Base-by-base conservation (phyloP, 768 basidiomycete species). In the Favolaschia claudopus region DNA sequence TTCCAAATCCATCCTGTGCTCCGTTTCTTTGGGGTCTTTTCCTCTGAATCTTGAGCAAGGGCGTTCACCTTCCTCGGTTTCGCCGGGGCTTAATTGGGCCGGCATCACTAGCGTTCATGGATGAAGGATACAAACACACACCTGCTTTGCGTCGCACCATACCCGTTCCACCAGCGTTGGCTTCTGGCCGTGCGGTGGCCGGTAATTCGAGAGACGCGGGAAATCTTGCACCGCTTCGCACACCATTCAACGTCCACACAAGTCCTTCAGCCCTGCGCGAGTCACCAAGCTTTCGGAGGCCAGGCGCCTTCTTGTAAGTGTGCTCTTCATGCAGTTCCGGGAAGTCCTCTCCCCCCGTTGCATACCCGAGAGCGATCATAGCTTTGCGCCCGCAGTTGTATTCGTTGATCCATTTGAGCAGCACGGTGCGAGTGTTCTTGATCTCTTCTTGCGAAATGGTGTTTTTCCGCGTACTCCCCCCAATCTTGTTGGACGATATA, bases 1-100 rank as follows among this genome's bases (percentile, higher is more conserved):
- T 22, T 10, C 56, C 48, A 58, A 4, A 58, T 27, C 56, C 56
- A 58, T 7, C 56, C 56, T n/a, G n/a, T n/a, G n/a, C n/a, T n/a
- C n/a, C n/a, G n/a, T n/a, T 5, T 42, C 32, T 8, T 43, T 28
- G 20, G 27, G 38, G 20, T 15, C 24, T 49, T 49, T 27, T 47
- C n/a, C 29, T 48, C 19, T 24, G 20, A 19, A 8, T 19, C 10
- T 8, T 2, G 17, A n/a, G 6, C 29, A 14, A 8, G n/a, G 20
- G n/a, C 32, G 1, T 3, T 12, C 1, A 14, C 19, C 24, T 29
- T 9, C 4, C 2, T 5, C n/a, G 29, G 7, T 12, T 7, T 12
- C 10, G 20, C 22, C 19, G 49, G 7, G 17, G n/a, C n/a, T n/a
- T n/a, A n/a, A n/a, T n/a, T n/a, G n/a, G n/a, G n/a, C n/a, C n/a